Conservation (phyloP, 2,329 filamentous ascomycete species). For the Periconia sp. region DNA sequence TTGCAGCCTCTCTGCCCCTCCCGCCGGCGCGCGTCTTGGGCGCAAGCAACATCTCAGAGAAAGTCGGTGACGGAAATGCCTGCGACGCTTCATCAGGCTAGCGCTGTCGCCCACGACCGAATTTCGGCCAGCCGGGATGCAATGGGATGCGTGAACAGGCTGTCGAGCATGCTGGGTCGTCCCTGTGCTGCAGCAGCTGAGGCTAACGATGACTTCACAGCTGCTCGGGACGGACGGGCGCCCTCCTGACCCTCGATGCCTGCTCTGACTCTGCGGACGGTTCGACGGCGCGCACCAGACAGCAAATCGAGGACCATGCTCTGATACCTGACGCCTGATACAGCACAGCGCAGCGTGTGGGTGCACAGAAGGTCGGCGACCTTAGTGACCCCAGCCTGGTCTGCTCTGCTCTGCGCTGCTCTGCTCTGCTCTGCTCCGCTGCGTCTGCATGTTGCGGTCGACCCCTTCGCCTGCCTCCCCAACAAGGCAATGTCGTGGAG, state of each 20-base stretch:
- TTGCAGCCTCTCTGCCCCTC: neutral
- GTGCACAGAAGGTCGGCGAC: too few relatives aligned
- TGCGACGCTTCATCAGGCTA: slow-evolving; percentile 14
- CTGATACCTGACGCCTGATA: too few relatives aligned
- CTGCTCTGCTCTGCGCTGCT: neutral
- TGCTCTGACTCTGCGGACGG: neutral
- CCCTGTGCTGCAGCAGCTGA: slow-evolving; percentile 8
- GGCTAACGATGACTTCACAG: too few relatives aligned
- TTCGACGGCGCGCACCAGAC: neutral
- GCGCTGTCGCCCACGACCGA: slow-evolving; percentile 15
- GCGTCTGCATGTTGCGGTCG: neutral
- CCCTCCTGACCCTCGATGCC: neutral
- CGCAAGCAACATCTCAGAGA: slow-evolving; percentile 15
- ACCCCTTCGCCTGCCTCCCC: neutral
- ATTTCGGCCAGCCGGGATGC: slow-evolving; percentile 3
- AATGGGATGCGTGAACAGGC: neutral
- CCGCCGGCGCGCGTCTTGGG: neutral
- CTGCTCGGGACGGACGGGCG: neutral
- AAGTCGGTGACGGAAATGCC: slow-evolving; percentile 32
- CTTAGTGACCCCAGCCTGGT: too few relatives aligned
- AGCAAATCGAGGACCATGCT: too few relatives aligned
- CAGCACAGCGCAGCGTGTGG: too few relatives aligned
- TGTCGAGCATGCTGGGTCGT: neutral
- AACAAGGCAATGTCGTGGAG: slow-evolving; percentile 18
- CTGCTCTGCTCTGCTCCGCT: slow-evolving; percentile 18